These are phyloP conservation scores for Cladosporium cucumerinum DNA, from an alignment of 2,329 filamentous ascomycete species.

Conservation along the genomic window DNA sequence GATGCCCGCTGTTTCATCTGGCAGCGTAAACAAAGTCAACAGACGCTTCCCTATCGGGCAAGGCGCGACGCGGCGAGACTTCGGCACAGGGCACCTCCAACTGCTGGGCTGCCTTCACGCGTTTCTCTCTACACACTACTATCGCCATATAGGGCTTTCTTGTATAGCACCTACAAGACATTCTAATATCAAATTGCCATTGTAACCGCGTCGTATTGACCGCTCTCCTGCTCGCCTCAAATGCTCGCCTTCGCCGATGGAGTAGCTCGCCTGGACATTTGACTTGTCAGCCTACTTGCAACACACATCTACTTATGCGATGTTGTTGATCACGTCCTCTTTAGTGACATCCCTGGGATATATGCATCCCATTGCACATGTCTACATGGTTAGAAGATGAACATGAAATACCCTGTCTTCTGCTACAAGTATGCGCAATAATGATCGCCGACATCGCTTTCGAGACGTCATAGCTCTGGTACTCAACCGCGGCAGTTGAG, in stretches of 20 bases:
- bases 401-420: not conserved
- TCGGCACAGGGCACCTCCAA: not conserved
- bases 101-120: not conserved
- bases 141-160: not conserved
- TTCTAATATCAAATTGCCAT: not conserved
- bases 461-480: not conserved
- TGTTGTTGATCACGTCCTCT: not conserved
- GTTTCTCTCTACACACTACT: not conserved
- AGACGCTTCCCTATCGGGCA: not conserved
- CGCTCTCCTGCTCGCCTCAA: not conserved
- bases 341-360: not conserved
- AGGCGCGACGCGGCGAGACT: conserved; percentile 5
- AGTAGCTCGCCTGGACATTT: not conserved
- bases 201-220: not conserved
- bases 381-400: not conserved
- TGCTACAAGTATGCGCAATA: not conserved
- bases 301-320: not conserved
- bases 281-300: not conserved
- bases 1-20: not conserved
- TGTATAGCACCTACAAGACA: not conserved
- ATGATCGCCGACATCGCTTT: conserved; percentile 6
- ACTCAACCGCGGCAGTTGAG: not conserved
- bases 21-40: conserved; percentile 1
- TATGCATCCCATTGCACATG: not conserved
- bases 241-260: not conserved